These are phyloP conservation scores for Colletotrichum musicola DNA, from an alignment of 2,329 filamentous ascomycete species.

Conservation along the genomic window DNA sequence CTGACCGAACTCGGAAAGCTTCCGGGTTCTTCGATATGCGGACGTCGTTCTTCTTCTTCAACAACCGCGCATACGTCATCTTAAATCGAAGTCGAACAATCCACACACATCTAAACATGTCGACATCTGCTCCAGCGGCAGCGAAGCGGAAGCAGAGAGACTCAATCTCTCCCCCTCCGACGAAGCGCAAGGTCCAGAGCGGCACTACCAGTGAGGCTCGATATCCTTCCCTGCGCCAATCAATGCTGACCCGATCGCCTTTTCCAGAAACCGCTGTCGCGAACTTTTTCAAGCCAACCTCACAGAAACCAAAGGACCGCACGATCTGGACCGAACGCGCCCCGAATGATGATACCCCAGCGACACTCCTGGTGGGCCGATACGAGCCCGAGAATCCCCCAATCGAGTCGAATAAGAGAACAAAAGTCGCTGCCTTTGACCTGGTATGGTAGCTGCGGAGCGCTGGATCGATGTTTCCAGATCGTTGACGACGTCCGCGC, in stretches of 20 bases:
- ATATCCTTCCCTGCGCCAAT: neutral
- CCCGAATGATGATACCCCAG: constrained; percentile 58
- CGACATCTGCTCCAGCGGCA: constrained; percentile 17
- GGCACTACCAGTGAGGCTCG: constrained; percentile 61
- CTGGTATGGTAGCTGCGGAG: constrained; percentile 57
- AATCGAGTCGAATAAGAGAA: constrained; percentile 51
- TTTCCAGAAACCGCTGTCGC: constrained; percentile 75
- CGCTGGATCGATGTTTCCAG: neutral
- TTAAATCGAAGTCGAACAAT: neutral
- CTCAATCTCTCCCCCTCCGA: constrained; percentile 65
- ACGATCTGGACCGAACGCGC: constrained; percentile 79
- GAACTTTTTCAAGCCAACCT: constrained; percentile 89
- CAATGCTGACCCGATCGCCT: neutral
- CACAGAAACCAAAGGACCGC: constrained; percentile 84
- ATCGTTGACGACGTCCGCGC: constrained; percentile 21
- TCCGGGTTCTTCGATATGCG: constrained; percentile 9
- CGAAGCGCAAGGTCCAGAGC: constrained; percentile 66
- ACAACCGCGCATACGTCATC: neutral
- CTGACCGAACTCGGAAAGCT: too few relatives aligned
- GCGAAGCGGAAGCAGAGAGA: constrained; percentile 55
- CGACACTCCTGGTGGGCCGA: constrained; percentile 80
- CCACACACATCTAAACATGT: constrained; percentile 11
- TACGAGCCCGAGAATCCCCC: constrained; percentile 65
- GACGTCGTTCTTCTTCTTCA: neutral
- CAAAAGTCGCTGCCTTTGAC: constrained; percentile 80